Conservation (phyloP, 805 yeast species). For the Sugiyamaella americana region DNA sequence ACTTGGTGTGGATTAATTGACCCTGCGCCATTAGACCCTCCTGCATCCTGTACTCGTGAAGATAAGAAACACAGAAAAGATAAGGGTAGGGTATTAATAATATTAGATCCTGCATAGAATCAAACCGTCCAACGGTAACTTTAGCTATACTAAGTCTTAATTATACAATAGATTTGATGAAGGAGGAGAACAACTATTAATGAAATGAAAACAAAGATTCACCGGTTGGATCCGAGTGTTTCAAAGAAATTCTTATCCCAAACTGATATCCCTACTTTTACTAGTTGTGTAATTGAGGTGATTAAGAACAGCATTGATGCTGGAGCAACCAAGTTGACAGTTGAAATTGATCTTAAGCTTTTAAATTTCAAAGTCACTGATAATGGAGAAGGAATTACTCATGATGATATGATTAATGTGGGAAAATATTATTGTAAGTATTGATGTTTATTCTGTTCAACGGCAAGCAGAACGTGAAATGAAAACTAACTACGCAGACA, state of each 20-base stretch:
- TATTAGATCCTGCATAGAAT: no score
- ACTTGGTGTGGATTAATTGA: no score
- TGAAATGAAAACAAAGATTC: no score
- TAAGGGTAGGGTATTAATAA: no score
- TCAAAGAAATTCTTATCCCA: slow-evolving; percentile 2
- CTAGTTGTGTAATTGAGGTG: slow-evolving; percentile 14
- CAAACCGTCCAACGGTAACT: no score
- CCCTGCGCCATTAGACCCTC: no score
- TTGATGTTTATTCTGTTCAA: neutral
- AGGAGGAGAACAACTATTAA: no score
- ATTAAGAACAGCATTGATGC: slow-evolving; percentile 21
- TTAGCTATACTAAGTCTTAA: no score
- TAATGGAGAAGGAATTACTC: slow-evolving; percentile 56
- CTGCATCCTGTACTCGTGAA: no score
- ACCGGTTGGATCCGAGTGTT: neutral
- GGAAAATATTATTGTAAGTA: slow-evolving; percentile 27
- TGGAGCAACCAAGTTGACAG: slow-evolving; percentile 11
- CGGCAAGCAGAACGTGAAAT: neutral
- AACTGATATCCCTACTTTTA: slow-evolving; percentile 7
- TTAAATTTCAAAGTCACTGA: slow-evolving; percentile 39
- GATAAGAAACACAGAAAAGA: no score
- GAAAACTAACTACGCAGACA: no score
- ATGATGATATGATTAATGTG: slow-evolving; percentile 38
- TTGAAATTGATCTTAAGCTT: slow-evolving; percentile 9
- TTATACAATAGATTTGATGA: no score